Base-by-base conservation (phyloP, 805 yeast species). In the Teunomyces stri region DNA sequence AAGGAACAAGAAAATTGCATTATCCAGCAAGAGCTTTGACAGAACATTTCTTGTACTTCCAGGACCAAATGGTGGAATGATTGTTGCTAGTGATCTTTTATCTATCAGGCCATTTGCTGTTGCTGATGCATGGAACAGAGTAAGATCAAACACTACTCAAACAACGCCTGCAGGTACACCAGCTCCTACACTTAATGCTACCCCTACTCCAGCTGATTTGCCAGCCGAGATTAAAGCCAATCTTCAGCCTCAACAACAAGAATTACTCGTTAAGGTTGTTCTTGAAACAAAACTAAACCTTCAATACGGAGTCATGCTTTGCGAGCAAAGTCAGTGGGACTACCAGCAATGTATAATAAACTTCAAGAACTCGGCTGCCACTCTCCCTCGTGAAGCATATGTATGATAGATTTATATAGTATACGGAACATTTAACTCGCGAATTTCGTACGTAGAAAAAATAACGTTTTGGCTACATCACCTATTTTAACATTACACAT, bases 291-390 rank as follows among this genome's bases (percentile, higher is more conserved):
- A 82, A 42, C 72, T 91, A 55, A 90, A 79, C 54, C 72, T 87
- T n/a, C 87, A 87, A 57, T 91, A 83, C 63, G 87, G 92, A 0
- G 69, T 82, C 22, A 80, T 91, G 87, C 76, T 94, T 34, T 85
- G 90, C 48, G 90, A 89, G 62, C 96, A 90, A 64, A 89, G 96
- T 58, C 77, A 80, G 46, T 91, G 95, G 91, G 85, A 87, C 64
- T 84, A 81, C 55, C 82, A 80, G 22, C 75, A 71, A 45, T 91
- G 96, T 22, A 69, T 81, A 11, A 75, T 75, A 38, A 84, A 87
- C 47, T 92, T 92, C 67, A 79, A 81, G 54, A 82, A 78, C 54
- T 85, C 89, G 30, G 77, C 75, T n/a, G 73, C 72, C 6, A 78
- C 74, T 2, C 64, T 73, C 39, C 78, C 78, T 4, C 61, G 69